These are phyloP conservation scores for Thecaphora thlaspeos DNA, from an alignment of 1,284 basidiomycete species.

Conservation along the genomic window DNA sequence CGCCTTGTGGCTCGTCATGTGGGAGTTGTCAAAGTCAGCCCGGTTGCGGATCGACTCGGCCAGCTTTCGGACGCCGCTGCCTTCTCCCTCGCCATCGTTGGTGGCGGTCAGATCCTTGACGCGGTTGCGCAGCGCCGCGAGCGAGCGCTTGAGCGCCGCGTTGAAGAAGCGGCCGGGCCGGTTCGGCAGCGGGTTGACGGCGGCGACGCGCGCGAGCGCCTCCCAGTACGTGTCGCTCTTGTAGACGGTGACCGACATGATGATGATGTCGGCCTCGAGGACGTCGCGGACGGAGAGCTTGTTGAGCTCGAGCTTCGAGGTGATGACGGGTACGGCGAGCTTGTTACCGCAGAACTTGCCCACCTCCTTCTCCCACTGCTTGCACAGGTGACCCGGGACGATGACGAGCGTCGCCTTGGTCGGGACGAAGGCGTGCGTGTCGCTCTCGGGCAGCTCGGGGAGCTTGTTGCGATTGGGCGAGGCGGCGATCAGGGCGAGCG, in stretches of 20 bases:
- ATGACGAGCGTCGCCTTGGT: slow-evolving; percentile 78
- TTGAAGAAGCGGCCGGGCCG: slow-evolving; percentile 45
- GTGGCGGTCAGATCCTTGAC: slow-evolving; percentile 27
- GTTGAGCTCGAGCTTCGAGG: slow-evolving; percentile 73
- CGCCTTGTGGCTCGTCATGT: slow-evolving; percentile 35
- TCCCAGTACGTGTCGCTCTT: slow-evolving; percentile 60
- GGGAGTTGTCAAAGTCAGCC: slow-evolving; percentile 34
- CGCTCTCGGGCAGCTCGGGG: slow-evolving; percentile 63
- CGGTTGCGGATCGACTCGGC: slow-evolving; percentile 12
- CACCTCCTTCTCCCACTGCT: slow-evolving; percentile 86
- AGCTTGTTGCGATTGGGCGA: slow-evolving; percentile 17
- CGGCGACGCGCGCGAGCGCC: slow-evolving; percentile 32
- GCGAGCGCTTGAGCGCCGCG: slow-evolving; percentile 32
- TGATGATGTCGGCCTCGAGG: slow-evolving; percentile 78
- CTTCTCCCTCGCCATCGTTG: slow-evolving; percentile 2
- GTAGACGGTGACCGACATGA: slow-evolving; percentile 83
- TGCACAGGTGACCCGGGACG: slow-evolving; percentile 83
- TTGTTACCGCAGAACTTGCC: slow-evolving; percentile 71
- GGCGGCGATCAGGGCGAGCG: slow-evolving; percentile 68
- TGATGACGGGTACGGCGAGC: slow-evolving; percentile 71
- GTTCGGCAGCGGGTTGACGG: slow-evolving; percentile 37
- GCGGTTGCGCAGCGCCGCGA: slow-evolving; percentile 36
- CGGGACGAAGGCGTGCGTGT: slow-evolving; percentile 70
- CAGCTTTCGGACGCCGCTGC: slow-evolving; percentile 15
- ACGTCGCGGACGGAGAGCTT: slow-evolving; percentile 72